Conservation (phyloP, 192 early-diverging fungal genomes). For the Podila minutissima region DNA sequence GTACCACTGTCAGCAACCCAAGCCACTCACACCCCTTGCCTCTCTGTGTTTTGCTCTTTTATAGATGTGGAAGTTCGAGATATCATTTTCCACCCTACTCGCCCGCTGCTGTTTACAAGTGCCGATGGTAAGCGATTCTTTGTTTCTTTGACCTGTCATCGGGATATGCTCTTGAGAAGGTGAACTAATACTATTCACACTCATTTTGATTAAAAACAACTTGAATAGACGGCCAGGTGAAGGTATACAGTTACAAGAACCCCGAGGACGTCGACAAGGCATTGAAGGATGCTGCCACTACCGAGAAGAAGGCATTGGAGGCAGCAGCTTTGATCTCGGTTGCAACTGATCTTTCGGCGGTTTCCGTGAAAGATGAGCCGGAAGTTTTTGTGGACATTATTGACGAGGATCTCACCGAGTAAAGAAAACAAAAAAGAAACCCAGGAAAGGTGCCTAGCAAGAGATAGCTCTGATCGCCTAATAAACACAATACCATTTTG, state of each 20-base stretch:
- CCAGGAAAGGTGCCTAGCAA: too few relatives aligned
- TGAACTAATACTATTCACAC: too few relatives aligned
- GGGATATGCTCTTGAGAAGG: too few relatives aligned
- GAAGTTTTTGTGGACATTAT: conserved; percentile 16
- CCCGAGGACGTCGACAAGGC: conserved; percentile 25
- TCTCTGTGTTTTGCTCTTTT: neutral
- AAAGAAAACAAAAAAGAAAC: neutral
- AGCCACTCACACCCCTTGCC: neutral
- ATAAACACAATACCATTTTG: too few relatives aligned
- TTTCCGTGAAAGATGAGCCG: conserved; percentile 33
- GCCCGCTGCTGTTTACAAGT: conserved; percentile 84
- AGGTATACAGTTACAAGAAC: conserved; percentile 66
- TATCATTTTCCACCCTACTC: conserved; percentile 87
- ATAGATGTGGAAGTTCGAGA: conserved; percentile 92
- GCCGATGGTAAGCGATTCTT: conserved; percentile 72
- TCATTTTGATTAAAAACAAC: neutral
- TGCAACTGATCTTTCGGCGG: conserved; percentile 38
- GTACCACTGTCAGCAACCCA: too few relatives aligned
- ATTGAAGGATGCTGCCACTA: conserved; percentile 30
- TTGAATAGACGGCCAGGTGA: conserved; percentile 69
- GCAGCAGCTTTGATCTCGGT: conserved; percentile 27
- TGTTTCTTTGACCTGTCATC: too few relatives aligned
- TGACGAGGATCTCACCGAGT: conserved; percentile 25
- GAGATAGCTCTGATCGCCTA: too few relatives aligned
- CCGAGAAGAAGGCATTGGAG: conserved; percentile 12